Base-by-base conservation (phyloP, 139 green algal species). In the Ostreobium quekettii region DNA sequence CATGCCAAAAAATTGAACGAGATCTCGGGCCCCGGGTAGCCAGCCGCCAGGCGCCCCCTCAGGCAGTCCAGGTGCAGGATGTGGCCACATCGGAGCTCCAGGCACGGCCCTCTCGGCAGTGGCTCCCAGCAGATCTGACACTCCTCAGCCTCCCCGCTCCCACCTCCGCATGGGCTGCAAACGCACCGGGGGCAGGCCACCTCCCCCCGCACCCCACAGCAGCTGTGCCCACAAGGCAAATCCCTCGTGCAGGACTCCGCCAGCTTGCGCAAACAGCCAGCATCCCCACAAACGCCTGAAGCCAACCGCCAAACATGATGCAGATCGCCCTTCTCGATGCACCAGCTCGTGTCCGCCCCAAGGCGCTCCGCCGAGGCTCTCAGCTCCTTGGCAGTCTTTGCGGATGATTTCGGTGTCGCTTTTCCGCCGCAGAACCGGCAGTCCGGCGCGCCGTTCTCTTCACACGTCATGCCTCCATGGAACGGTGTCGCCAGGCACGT, bases 61-160 rank as follows among this genome's bases (percentile, higher is more conserved):
- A 35, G 32, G 47, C 59, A 66, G 47, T 33, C 30, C 24, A 66
- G 59, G 47, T 66, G 59, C 15, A 66, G 29, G 28, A 66, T n/a
- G 47, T 66, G 59, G n/a, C 32, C 32, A 47, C 59, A 66, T 5
- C 5, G 7, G 59, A 66, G 26, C 7, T 46, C 8, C 6, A 66
- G n/a, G 19, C 22, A 47, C 32, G 30, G 59, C 7, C 30, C 30
- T 7, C 5, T 47, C 6, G 28, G 7, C 11, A 66, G 32, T 7
- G 59, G 24, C 47, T 66, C 59, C 59, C 59, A 66, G 32, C 59
- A 66, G 30, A 66, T 66, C 26, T 66, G 59, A 42, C 59, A 66
- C 15, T 33, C 59, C 46, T 66, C 59, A 19, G 29, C 29, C 19
- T 66, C 59, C 6, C 32, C 46, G 5, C 30, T 42, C 24, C 32